Evolutionary conservation across 1,284 basidiomycete genomes (phyloP), one percentile per base, ranked within the genome.

Genomic region (Marasmius sp.): DNA sequence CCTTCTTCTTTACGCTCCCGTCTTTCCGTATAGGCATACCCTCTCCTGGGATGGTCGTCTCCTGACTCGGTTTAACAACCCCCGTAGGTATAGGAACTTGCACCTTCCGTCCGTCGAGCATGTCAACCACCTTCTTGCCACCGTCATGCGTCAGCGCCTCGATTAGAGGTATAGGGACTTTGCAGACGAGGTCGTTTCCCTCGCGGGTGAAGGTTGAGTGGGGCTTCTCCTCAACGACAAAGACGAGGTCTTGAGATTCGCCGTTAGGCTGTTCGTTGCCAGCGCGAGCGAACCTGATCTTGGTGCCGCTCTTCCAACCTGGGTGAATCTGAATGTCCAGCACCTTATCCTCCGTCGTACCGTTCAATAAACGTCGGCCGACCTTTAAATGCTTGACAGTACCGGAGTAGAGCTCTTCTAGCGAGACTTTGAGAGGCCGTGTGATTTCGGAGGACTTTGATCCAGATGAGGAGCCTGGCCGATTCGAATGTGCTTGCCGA

Each of bases 11-110:
- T 59, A 80, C 78, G 54, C 79, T 81, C n/a, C 87, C 88, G 59
- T 89, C 89, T 75, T 93, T 94, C 61, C 93, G 83, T 47, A 95
- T 87, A 1, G 95, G 94, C 95, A 97, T 97, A 12, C 95, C 96
- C 74, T 96, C 93, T 1, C 87, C 90, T 2, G 78, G 58, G 6
- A 97, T 75, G 33, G 79, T 82, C 12, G 87, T 92, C 72, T 91
- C 85, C 74, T 89, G 84, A 3, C 87, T 89, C 1, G 95, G 94
- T 72, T 92, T 93, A 48, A 97, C 82, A 57, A 94, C 77, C 16
- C 90, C 88, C 18, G 75, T 61, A 0, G 95, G 95, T 0, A 88
- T 71, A 0, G 85, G 71, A 1, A 94, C 83, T 66, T 87, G 86
- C 63, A 95, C 70, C 71, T 84, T 89, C 61, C 92, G 80, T 14